These are phyloP conservation scores for Pseudogymnoascus sp. DNA, from an alignment of 2,329 filamentous ascomycete species.

Conservation along the genomic window DNA sequence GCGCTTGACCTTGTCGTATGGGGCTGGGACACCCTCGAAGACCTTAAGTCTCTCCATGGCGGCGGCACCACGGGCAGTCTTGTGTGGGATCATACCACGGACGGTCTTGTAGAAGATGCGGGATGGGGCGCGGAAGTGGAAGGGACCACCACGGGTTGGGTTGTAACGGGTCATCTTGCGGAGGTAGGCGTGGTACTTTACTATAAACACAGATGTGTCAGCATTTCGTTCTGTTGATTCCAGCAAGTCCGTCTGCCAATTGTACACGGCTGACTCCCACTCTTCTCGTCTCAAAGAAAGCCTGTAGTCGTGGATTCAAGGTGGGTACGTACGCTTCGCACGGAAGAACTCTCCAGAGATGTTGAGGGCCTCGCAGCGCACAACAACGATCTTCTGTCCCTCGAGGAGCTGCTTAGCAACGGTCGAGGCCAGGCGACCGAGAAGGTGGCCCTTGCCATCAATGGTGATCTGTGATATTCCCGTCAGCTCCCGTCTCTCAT, in stretches of 20 bases:
- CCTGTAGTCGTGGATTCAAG: constrained; percentile 6
- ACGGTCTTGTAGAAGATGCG: constrained; percentile 99
- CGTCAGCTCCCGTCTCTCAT: constrained; percentile 2
- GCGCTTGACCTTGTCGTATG: constrained; percentile 99
- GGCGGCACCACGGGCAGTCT: constrained; percentile 94
- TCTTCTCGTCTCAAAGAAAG: constrained; percentile 11
- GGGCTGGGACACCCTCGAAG: constrained; percentile 97
- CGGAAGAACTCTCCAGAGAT: constrained; percentile 99
- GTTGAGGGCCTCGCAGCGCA: constrained; percentile 98
- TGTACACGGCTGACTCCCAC: constrained; percentile 15
- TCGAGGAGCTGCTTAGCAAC: constrained; percentile 98
- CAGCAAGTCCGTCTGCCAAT: constrained; percentile 9
- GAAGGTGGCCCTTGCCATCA: constrained; percentile 99
- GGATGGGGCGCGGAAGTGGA: constrained; percentile 99
- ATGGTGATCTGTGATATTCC: constrained; percentile 69
- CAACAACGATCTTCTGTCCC: constrained; percentile 98
- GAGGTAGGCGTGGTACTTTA: constrained; percentile 99
- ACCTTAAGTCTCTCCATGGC: constrained; percentile 98
- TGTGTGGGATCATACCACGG: constrained; percentile 99
- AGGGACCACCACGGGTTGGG: constrained; percentile 97
- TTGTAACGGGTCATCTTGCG: constrained; percentile 99
- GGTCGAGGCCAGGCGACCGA: constrained; percentile 95
- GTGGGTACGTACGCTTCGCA: constrained; percentile 84
- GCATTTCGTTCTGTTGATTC: constrained; percentile 24
- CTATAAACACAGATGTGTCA: constrained; percentile 52